These are phyloP conservation scores for Ceratobasidium sp. DNA, from an alignment of 1,284 basidiomycete genomes.

Conservation along the genomic window DNA sequence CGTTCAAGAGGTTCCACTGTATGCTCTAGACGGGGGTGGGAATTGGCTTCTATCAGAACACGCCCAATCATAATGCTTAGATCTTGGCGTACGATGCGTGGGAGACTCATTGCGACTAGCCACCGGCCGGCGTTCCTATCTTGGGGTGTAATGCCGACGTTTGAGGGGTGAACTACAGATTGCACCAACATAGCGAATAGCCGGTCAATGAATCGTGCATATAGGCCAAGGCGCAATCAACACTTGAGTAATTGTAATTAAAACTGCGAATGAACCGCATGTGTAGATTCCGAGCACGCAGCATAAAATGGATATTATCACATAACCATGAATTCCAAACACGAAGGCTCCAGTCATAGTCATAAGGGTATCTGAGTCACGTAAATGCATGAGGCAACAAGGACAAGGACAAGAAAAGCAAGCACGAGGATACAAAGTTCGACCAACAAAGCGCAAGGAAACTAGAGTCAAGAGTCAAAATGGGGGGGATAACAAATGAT, in stretches of 20 bases:
- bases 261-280: too few relatives aligned
- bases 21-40: not conserved
- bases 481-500: not conserved
- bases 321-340: not conserved
- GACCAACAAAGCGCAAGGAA: slow-evolving; percentile 9
- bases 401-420: slow-evolving; percentile 1
- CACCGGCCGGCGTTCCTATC: too few relatives aligned
- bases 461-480: not conserved
- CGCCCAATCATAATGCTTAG: not conserved
- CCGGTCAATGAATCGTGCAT: too few relatives aligned
- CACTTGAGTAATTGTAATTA: not conserved
- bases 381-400: slow-evolving; percentile 8
- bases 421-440: slow-evolving; percentile 7
- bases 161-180: too few relatives aligned
- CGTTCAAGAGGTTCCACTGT: too few relatives aligned
- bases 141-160: too few relatives aligned
- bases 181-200: too few relatives aligned
- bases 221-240: too few relatives aligned
- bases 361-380: slow-evolving; percentile 28
- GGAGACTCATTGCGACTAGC: not conserved
- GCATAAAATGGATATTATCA: not conserved
- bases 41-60: not conserved
- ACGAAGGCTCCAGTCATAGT: not conserved
- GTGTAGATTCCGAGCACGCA: too few relatives aligned
- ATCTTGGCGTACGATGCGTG: not conserved